phyloP scores from a whole-genome alignment of 768 basidiomycete genomes.

The Tulasnella sp. region DNA sequence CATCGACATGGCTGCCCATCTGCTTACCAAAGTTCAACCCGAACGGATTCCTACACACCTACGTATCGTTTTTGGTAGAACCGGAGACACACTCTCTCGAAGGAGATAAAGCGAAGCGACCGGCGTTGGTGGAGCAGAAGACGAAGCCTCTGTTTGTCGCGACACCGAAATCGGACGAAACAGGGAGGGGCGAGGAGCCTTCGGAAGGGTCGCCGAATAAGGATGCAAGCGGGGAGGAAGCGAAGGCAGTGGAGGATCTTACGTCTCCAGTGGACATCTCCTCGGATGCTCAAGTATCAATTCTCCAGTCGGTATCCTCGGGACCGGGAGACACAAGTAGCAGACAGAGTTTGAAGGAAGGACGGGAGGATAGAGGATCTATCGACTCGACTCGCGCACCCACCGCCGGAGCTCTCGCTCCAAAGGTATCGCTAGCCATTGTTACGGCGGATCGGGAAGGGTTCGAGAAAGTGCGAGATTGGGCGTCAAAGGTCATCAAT shows the following conservation, averaged over 20 bases:
- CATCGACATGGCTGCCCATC: conserved; percentile 89
- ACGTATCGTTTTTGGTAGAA: conserved; percentile 46
- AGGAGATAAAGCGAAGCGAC: not conserved
- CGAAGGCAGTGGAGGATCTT: conserved; percentile 11
- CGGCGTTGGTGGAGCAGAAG: not conserved
- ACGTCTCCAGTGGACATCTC: conserved; percentile 15
- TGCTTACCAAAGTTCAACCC: conserved; percentile 94
- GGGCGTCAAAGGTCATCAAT: conserved; percentile 10
- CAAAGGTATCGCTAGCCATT: conserved; percentile 3
- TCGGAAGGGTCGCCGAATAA: not conserved
- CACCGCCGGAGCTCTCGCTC: not conserved
- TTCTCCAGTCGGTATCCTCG: not conserved
- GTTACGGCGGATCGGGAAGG: conserved; percentile 14
- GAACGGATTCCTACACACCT: conserved; percentile 81
- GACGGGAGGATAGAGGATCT: not conserved
- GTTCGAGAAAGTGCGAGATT: conserved; percentile 12
- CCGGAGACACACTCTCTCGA: not conserved
- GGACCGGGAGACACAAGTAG: not conserved
- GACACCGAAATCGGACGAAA: not conserved
- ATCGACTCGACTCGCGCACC: not conserved
- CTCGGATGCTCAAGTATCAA: not conserved
- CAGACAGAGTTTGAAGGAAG: not conserved
- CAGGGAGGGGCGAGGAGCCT: not conserved
- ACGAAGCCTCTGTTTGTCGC: not conserved
- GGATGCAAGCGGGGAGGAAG: not conserved